A percentile compares a stretch with the other conserved stretches of the same genome.
Evolutionary conservation across 2,329 filamentous ascomycete species (phyloP).

Genomic region (Fusarium sp.): DNA sequence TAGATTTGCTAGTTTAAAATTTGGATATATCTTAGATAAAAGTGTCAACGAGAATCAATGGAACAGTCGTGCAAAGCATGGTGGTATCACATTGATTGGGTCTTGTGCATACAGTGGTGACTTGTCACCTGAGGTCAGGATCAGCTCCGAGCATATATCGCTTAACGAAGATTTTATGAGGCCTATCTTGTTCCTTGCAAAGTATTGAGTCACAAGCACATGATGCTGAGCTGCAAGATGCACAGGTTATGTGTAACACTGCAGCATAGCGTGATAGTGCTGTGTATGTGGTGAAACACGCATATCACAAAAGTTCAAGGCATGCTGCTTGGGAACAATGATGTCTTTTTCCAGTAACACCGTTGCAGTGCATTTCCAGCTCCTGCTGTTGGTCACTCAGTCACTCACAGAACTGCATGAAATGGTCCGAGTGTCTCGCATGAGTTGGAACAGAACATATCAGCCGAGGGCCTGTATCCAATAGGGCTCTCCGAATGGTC

Average conservation of each 20-base stretch:
- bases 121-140: background rate
- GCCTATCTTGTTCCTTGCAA: background rate
- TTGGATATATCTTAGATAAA: constrained; percentile 44
- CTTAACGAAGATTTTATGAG: background rate
- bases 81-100: background rate
- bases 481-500: background rate
- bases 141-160: background rate
- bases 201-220: background rate
- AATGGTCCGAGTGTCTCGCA: constrained; percentile 13
- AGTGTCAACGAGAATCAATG: constrained; percentile 14
- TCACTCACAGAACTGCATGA: constrained; percentile 13
- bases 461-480: constrained; percentile 6
- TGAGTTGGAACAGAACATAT: constrained; percentile 13
- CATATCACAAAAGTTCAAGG: constrained; percentile 31
- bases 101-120: background rate
- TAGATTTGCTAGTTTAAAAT: constrained; percentile 32
- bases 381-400: constrained; percentile 1
- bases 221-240: background rate
- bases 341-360: background rate
- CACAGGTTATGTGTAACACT: constrained; percentile 24
- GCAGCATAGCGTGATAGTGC: constrained; percentile 7
- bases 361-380: background rate
- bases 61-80: constrained; percentile 6
- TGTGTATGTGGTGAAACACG: constrained; percentile 38
- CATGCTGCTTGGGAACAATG: background rate